These are phyloP conservation scores for Mycena latifolia DNA, from an alignment of 768 basidiomycete species.

Conservation along the genomic window DNA sequence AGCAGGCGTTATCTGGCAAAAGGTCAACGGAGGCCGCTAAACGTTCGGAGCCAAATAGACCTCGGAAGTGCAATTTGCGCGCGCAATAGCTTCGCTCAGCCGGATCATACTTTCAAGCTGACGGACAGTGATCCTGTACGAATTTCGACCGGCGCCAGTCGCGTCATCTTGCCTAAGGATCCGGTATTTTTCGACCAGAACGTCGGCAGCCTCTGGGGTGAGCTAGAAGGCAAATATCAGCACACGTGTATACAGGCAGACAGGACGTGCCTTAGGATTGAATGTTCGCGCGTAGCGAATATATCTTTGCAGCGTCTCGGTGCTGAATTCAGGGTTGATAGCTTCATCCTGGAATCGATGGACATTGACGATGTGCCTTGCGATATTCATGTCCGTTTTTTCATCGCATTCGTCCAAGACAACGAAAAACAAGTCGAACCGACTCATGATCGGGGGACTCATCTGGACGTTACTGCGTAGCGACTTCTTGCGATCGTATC, in stretches of 20 bases:
- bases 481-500: slow-evolving; percentile 95
- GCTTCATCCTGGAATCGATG: slow-evolving; percentile 96
- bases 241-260: slow-evolving; percentile 5
- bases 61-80: slow-evolving; percentile 96
- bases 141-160: slow-evolving; percentile 88
- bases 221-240: slow-evolving; percentile 62
- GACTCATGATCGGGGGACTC: slow-evolving; percentile 99
- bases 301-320: slow-evolving; percentile 95
- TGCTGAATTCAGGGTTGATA: slow-evolving; percentile 96
- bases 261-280: slow-evolving; percentile 85
- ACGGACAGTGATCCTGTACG: slow-evolving; percentile 97
- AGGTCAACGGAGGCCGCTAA: no score
- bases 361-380: slow-evolving; percentile 97
- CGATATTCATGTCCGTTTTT: slow-evolving; percentile 92
- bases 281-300: slow-evolving; percentile 98
- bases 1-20: slow-evolving; percentile 83
- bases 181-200: slow-evolving; percentile 96
- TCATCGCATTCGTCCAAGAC: slow-evolving; percentile 98
- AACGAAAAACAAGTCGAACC: slow-evolving; percentile 98
- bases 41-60: slow-evolving; percentile 51
- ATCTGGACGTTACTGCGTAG: slow-evolving; percentile 95
- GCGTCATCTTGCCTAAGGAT: slow-evolving; percentile 93
- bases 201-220: slow-evolving; percentile 91
- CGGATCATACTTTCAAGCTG: slow-evolving; percentile 99
- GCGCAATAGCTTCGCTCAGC: slow-evolving; percentile 95